Percentiles rank a stretch among this genome's conserved stretches.
Evolutionary conservation across 139 green algal species (phyloP).

Genomic region (Chlorokybus atmophyticus): DNA sequence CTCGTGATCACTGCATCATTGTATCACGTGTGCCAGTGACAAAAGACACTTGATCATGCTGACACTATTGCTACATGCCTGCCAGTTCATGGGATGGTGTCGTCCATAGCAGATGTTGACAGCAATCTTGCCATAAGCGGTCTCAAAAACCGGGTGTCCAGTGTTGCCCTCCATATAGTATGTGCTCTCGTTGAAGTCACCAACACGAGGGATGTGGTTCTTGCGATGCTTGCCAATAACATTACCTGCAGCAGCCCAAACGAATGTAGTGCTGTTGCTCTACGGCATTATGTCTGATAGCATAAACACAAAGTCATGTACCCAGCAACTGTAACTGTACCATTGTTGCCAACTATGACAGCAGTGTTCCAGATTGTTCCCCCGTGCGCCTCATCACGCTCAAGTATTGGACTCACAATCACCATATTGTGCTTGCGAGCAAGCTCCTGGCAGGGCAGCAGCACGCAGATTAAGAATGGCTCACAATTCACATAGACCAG

Average conservation of each 20-base stretch:
- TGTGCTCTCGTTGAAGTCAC: conserved; percentile 93
- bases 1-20: too few species aligned
- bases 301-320: too few species aligned
- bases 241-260: conserved; percentile 15
- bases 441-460: conserved; percentile 36
- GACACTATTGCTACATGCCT: conserved; percentile 2
- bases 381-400: conserved; percentile 47
- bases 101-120: conserved; percentile 98
- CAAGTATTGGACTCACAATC: conserved; percentile 78
- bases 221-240: conserved; percentile 35
- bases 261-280: too few species aligned
- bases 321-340: conserved; percentile 70
- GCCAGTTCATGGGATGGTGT: conserved; percentile 94
- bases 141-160: conserved; percentile 82
- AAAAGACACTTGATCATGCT: conserved; percentile 12
- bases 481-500: too few species aligned
- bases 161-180: conserved; percentile 98
- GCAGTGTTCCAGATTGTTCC: conserved; percentile 94
- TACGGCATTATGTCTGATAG: too few species aligned
- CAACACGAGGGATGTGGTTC: conserved; percentile 96
- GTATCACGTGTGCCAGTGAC: too few species aligned
- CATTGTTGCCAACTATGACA: conserved; percentile 83
- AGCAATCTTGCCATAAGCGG: conserved; percentile 67
- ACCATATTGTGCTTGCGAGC: conserved; percentile 62
- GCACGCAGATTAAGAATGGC: too few species aligned